phyloP scores from a whole-genome alignment of 2,329 filamentous ascomycete genomes.

The Phoma sp. region DNA sequence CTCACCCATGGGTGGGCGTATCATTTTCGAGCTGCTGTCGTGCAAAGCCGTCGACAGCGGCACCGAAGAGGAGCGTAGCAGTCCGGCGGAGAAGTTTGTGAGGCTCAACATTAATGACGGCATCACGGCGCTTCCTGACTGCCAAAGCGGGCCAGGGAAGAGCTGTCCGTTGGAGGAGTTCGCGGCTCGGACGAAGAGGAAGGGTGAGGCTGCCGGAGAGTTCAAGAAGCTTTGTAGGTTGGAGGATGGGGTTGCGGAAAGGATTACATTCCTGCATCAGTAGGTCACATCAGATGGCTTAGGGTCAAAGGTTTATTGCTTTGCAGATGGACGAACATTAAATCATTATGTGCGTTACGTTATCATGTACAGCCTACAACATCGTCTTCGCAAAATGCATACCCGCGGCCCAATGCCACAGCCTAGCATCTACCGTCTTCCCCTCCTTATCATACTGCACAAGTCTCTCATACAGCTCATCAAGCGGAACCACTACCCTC shows the following conservation, averaged over 20 bases:
- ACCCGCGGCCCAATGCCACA: slow-evolving; percentile 67
- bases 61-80: background rate
- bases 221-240: slow-evolving; percentile 59
- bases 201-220: slow-evolving; percentile 53
- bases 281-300: background rate
- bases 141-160: slow-evolving; percentile 54
- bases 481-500: slow-evolving; percentile 63
- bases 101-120: slow-evolving; percentile 65
- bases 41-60: slow-evolving; percentile 31
- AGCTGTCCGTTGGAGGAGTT: slow-evolving; percentile 58
- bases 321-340: too few relatives aligned
- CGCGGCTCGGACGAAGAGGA: slow-evolving; percentile 47
- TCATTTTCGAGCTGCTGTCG: slow-evolving; percentile 61
- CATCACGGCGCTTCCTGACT: slow-evolving; percentile 58
- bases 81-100: slow-evolving; percentile 47
- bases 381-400: slow-evolving; percentile 57
- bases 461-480: slow-evolving; percentile 62
- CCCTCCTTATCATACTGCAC: slow-evolving; percentile 55
- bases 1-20: slow-evolving; percentile 63
- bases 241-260: slow-evolving; percentile 45
- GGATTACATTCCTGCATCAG: slow-evolving; percentile 60
- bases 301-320: too few relatives aligned
- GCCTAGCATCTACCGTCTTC: slow-evolving; percentile 63
- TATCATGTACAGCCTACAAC: slow-evolving; percentile 14
- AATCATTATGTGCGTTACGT: too few relatives aligned